These are phyloP conservation scores for Begonia fuchsioides DNA, from an alignment of 306 rosid species.

Conservation along the genomic window DNA sequence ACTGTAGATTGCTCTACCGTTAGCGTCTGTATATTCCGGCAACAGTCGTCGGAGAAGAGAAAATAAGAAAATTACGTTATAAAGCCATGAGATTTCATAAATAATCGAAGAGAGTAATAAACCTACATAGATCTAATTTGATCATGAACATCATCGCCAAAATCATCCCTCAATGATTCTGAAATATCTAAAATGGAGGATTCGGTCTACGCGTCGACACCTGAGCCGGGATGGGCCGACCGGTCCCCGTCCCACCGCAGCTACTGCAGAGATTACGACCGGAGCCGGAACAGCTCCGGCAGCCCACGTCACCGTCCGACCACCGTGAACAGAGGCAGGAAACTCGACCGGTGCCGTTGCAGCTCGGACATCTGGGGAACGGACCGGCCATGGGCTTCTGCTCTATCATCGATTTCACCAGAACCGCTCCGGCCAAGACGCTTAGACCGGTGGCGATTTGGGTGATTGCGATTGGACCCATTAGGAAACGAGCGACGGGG, in stretches of 20 bases:
- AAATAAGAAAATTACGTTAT: too few relatives aligned
- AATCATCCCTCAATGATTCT: too few relatives aligned
- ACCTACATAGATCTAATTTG: too few relatives aligned
- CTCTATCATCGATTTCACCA: constrained; percentile 59
- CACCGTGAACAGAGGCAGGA: constrained; percentile 62
- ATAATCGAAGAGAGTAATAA: too few relatives aligned
- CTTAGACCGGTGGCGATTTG: constrained; percentile 70
- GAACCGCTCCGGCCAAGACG: constrained; percentile 64
- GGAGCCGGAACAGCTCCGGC: constrained; percentile 60
- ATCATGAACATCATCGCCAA: too few relatives aligned
- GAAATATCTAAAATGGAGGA: too few relatives aligned
- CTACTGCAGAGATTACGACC: constrained; percentile 55
- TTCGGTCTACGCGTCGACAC: constrained; percentile 27
- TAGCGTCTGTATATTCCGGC: too few relatives aligned
- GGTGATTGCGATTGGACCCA: constrained; percentile 46
- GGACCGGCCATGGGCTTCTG: constrained; percentile 67
- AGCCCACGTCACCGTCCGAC: constrained; percentile 67
- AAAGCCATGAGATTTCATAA: too few relatives aligned
- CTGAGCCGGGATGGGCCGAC: constrained; percentile 55
- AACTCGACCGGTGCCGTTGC: constrained; percentile 75
- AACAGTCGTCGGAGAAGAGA: too few relatives aligned
- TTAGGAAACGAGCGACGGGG: constrained; percentile 2
- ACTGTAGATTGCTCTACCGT: too few relatives aligned
- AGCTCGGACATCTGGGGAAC: constrained; percentile 48
- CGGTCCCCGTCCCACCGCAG: constrained; percentile 80